Base-by-base conservation (phyloP, 306 rosid species). In the Quercus rubra region DNA sequence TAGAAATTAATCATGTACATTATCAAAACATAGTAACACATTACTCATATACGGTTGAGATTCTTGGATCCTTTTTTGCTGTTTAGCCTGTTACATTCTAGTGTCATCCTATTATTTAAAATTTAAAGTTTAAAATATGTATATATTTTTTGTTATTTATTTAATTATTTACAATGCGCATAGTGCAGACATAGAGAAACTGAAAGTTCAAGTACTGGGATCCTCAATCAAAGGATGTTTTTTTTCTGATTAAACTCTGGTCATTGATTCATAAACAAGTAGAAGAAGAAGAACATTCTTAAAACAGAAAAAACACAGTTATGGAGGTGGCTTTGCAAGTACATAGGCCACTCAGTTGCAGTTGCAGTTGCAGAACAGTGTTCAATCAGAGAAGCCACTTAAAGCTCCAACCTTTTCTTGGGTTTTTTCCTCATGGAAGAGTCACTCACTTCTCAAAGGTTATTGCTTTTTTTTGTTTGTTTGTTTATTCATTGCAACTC, bases 321-420 rank as follows among this genome's bases (percentile, higher is more conserved):
- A 88, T 90, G 97, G 92, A 87, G 55, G 64, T 86, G 77, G 81
- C 89, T 46, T 56, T 91, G 83, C 89, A 83, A 38, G 82, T 83
- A 10, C 89, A 83, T 27, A 77, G 76, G 79, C 78, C 88, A 33
- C 55, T 81, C 74, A 77, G 78, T 55, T 83, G 83, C 80, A 63
- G 88, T 79, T 49, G 78, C 74, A 77, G 78, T 55, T 82, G 83
- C 81, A 71, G 88, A 80, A 81, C 84, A 1, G 78, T 61, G 57
- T 86, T 89, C 41, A 86, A 72, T 12, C 68, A 76, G 35, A 86
- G 87, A 74, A 74, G 57, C 77, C 59, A 56, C 84, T 72, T 88
- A 43, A 87, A 83, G 81, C 77, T 84, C 67, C 85, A 76, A 13
- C 87, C 88, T 4, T 79, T 85, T 75, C 51, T 61, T 75, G 88